phyloP scores from a whole-genome alignment of 148 eudicot genomes.

The Limonium bicolor region DNA sequence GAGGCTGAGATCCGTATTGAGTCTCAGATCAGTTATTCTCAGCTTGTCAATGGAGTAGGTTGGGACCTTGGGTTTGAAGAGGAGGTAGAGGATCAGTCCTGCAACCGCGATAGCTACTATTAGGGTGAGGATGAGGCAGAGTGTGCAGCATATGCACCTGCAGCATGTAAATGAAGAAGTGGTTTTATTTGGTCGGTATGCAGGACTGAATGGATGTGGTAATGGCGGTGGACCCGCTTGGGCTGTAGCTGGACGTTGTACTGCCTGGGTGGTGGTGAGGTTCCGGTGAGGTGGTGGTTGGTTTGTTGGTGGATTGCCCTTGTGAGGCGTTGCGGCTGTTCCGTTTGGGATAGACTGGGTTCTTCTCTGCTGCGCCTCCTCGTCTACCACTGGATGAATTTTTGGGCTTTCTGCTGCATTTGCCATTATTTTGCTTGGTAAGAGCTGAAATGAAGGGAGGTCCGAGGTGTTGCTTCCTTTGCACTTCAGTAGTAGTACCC shows the following conservation, averaged over 20 bases:
- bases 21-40: conserved; percentile 42
- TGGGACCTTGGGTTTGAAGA: conserved; percentile 68
- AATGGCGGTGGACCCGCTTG: background rate
- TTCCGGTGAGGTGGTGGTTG: background rate
- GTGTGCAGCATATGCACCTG: conserved; percentile 50
- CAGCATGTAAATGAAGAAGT: conserved; percentile 10
- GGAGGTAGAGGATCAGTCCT: conserved; percentile 33
- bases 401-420: conserved; percentile 1
- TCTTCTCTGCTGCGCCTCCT: background rate
- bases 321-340: too few species aligned
- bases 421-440: too few species aligned
- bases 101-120: conserved; percentile 26
- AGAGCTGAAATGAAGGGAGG: too few species aligned
- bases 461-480: too few species aligned
- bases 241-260: background rate
- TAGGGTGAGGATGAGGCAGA: conserved; percentile 28
- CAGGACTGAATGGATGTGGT: background rate
- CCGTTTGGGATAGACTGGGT: too few species aligned
- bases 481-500: too few species aligned
- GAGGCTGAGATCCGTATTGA: conserved; percentile 61
- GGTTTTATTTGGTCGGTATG: background rate
- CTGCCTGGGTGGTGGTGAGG: background rate
- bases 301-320: background rate
- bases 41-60: conserved; percentile 56
- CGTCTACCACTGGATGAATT: conserved; percentile 4